phyloP scores from a whole-genome alignment of 176 grass and related monocot genomes.

The Hordeum vulgare region MorexV3_pseudomolecules_assembly NC_058523.1:299942563-299943062 shows the following conservation, averaged over 20 bases:
- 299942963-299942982: too few species aligned
- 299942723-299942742: conserved; percentile 9
- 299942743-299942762: conserved; percentile 65
- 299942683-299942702: background rate
- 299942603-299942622: conserved; percentile 97
- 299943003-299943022: too few species aligned
- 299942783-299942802: conserved; percentile 97
- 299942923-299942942: too few species aligned
- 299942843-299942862: conserved; percentile 18
- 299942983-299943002: too few species aligned
- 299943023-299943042: too few species aligned
- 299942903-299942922: too few species aligned
- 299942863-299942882: background rate
- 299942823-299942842: conserved; percentile 84
- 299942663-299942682: conserved; percentile 68
- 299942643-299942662: conserved; percentile 96
- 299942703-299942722: conserved; percentile 2
- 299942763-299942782: conserved; percentile 99
- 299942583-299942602: conserved; percentile 96
- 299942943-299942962: too few species aligned
- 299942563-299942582: conserved; percentile 91
- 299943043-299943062: too few species aligned
- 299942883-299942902: background rate
- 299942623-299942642: conserved; percentile 94
- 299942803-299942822: conserved; percentile 83